Conservation (phyloP, 805 yeast genomes). For the Saturnispora zaruensis region DNA sequence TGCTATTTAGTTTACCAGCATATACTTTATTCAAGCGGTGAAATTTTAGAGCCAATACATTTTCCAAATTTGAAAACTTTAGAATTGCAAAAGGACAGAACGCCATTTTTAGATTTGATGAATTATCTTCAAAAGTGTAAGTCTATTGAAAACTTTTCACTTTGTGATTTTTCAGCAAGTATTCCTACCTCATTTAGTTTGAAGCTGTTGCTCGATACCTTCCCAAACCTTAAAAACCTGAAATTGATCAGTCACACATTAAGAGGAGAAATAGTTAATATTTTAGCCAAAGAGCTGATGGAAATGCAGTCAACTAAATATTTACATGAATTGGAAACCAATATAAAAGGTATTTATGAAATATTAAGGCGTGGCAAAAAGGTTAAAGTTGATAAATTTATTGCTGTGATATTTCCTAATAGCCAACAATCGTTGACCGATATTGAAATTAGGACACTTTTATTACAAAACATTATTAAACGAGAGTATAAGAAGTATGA, state of each 20-base stretch:
- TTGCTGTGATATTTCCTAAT: conserved; percentile 1
- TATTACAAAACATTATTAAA: not conserved
- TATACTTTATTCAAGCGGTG: not conserved
- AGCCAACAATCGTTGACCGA: conserved; percentile 2
- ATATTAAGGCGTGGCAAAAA: not conserved
- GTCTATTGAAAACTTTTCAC: conserved; percentile 1
- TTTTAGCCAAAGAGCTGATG: not conserved
- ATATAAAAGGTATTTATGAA: not conserved
- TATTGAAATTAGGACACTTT: not conserved
- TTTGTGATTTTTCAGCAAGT: not conserved
- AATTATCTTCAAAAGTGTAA: not conserved
- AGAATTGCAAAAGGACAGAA: conserved; percentile 5
- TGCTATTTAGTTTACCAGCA: not conserved
- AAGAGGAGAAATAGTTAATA: conserved; percentile 2
- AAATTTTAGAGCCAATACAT: not conserved
- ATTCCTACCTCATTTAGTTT: conserved; percentile 2
- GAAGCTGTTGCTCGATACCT: not conserved
- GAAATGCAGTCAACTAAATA: not conserved
- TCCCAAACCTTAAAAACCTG: conserved; percentile 2
- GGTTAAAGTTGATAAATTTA: not conserved
- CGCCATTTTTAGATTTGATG: not conserved
- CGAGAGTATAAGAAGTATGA: not conserved
- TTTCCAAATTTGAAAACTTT: not conserved
- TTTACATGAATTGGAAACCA: conserved; percentile 1
- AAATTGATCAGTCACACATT: conserved; percentile 1